Evolutionary conservation across 2,329 filamentous ascomycete genomes (phyloP), one percentile per base, ranked within the genome.

Genomic region (Diaporthe nobilis): DNA sequence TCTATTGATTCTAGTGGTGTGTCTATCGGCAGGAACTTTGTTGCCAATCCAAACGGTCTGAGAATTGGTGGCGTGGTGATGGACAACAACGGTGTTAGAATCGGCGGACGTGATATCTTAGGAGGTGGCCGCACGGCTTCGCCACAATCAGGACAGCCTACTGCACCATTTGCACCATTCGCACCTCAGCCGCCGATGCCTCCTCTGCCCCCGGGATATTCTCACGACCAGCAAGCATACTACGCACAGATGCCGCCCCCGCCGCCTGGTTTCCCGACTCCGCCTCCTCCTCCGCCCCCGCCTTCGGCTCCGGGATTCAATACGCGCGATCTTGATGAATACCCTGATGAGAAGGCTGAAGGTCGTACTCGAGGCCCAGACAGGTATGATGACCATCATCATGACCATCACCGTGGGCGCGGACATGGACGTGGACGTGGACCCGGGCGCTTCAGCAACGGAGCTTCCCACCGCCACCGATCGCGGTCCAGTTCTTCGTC

Each of bases 41-140:
- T 87, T 57, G 86, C 85, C 5, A 86, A 88, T 77, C 80, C 82
- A 71, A 85, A 85, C 73, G 85, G 88, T 15, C 78, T 90, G 73
- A 84, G 86, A 28, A 85, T 90, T 75, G 86, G 87, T 34, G 84
- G 82, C 10, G 76, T 89, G 31, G 81, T 86, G 1, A 84, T 86
- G 49, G 85, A 88, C 76, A 81, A 81, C 22, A 82, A 82, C 39
- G 86, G 85, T 6, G 83, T 88, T 49, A 81, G 82, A 20, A 70
- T 75, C 20, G 34, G 65, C 20, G 72, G 75, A 2, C 75, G 72
- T 20, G 75, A 60, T 12, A 37, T 76, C 28, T 68, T 76, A 10
- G 75, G 65, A 15, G 71, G 49, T 31, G 58, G 58, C 28, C 25
- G 44, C n/a, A 51, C 25, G 25, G 20, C 42, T 25, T 57, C 74